These are phyloP conservation scores for Senecio squalidus DNA, from an alignment of 140 eudicot species.

Conservation along the genomic window DNA sequence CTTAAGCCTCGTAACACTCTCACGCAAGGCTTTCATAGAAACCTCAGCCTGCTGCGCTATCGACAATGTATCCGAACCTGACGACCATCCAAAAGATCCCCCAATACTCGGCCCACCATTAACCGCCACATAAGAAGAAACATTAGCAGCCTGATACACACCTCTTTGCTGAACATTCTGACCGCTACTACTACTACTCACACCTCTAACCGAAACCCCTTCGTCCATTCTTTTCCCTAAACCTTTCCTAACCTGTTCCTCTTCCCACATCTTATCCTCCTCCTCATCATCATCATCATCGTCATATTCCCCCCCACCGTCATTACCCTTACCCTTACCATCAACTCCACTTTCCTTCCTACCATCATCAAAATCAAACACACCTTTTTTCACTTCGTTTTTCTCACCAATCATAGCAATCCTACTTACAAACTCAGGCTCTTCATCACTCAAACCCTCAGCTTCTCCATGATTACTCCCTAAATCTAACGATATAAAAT, in stretches of 20 bases:
- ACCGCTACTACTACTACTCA: constrained; percentile 23
- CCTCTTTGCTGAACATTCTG: constrained; percentile 39
- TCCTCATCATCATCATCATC: constrained; percentile 65
- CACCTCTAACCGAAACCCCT: constrained; percentile 42
- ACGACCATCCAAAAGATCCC: constrained; percentile 51
- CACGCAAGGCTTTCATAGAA: constrained; percentile 70
- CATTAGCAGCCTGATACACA: constrained; percentile 22
- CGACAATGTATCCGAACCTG: constrained; percentile 47
- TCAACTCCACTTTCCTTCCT: constrained; percentile 23
- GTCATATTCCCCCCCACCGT: not conserved
- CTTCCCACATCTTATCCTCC: constrained; percentile 96
- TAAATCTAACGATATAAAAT: constrained; percentile 69
- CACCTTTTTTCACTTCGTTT: constrained; percentile 30
- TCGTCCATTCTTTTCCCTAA: constrained; percentile 85
- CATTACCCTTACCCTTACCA: constrained; percentile 5
- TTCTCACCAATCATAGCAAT: constrained; percentile 81
- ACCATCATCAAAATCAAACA: constrained; percentile 80
- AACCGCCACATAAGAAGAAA: constrained; percentile 27
- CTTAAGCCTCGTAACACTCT: constrained; percentile 62
- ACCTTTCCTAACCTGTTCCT: constrained; percentile 91
- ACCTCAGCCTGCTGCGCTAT: constrained; percentile 77
- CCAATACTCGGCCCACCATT: constrained; percentile 52
- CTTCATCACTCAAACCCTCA: constrained; percentile 96
- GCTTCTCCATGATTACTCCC: constrained; percentile 94
- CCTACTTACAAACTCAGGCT: constrained; percentile 82